Evolutionary conservation across 345 rosid species (phyloP).

Genomic region (Hirschfeldia incana): DNA sequence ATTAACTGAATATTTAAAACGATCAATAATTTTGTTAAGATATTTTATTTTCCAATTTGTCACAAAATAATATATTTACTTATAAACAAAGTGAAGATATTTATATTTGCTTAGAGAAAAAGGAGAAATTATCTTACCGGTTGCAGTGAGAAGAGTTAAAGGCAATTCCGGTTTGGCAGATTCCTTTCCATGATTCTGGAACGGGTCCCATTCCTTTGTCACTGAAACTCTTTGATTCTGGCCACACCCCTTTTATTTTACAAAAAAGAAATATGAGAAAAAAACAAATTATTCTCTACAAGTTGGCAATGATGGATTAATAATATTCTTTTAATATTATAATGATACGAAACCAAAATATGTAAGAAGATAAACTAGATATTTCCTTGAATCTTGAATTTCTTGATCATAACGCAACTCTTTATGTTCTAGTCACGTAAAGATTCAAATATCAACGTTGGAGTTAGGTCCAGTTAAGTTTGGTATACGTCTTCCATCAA

Average conservation of each 20-base stretch:
- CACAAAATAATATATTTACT: not conserved
- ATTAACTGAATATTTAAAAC: not conserved
- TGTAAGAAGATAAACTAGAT: not conserved
- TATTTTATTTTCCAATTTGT: not conserved
- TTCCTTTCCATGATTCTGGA: slow-evolving; percentile 90
- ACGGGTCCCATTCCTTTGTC: slow-evolving; percentile 78
- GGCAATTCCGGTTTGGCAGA: slow-evolving; percentile 67
- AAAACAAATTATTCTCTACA: not conserved
- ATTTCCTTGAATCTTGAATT: slow-evolving; percentile 18
- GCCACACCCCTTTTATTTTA: slow-evolving; percentile 74
- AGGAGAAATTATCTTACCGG: slow-evolving; percentile 37
- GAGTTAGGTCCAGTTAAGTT: slow-evolving; percentile 38
- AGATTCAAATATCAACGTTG: slow-evolving; percentile 35
- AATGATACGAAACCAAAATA: slow-evolving; percentile 2
- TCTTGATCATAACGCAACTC: slow-evolving; percentile 29
- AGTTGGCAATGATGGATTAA: slow-evolving; percentile 10
- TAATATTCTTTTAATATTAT: not conserved
- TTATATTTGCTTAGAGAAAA: not conserved
- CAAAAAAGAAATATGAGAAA: not conserved
- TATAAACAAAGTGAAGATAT: not conserved
- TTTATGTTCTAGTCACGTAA: slow-evolving; percentile 23
- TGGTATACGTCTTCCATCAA: slow-evolving; percentile 31
- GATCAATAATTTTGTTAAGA: not conserved
- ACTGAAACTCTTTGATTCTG: slow-evolving; percentile 76
- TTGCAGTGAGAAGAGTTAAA: slow-evolving; percentile 79